phyloP scores from a whole-genome alignment of 306 rosid species.

The Acacia crassicarpa region DNA sequence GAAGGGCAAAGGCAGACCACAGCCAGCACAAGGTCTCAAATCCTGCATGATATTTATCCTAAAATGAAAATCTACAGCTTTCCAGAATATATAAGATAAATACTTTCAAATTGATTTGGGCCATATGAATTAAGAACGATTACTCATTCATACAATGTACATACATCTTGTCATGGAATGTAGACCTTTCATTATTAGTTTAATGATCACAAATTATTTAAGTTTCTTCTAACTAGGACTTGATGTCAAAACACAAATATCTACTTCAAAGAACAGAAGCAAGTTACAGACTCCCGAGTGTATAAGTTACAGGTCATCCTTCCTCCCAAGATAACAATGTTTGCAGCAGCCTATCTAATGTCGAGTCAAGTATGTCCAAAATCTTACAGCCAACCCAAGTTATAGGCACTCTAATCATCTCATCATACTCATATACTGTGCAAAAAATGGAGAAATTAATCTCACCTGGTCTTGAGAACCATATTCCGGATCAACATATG shows the following conservation, averaged over 20 bases:
- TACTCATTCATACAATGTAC: background rate
- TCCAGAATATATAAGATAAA: conserved; percentile 17
- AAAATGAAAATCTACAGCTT: conserved; percentile 27
- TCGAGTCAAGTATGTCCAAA: background rate
- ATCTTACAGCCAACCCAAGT: background rate
- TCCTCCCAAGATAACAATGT: background rate
- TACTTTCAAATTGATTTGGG: background rate
- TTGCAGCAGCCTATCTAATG: background rate
- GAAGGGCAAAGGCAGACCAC: conserved; percentile 58
- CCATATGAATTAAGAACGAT: background rate
- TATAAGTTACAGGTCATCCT: background rate
- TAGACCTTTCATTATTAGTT: background rate
- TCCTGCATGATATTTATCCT: conserved; percentile 58
- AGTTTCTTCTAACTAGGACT: background rate
- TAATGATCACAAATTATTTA: background rate
- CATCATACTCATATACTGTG: background rate
- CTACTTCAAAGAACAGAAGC: background rate
- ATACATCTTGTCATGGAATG: background rate
- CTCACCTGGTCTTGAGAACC: conserved; percentile 51
- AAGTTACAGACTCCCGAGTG: background rate
- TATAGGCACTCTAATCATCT: background rate
- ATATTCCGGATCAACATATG: conserved; percentile 49
- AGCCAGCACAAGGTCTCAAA: conserved; percentile 69
- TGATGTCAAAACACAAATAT: background rate
- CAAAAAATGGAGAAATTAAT: background rate